Percentiles rank a stretch among this genome's conserved stretches.
phyloP scores from a whole-genome alignment of 768 basidiomycete genomes.

The Hirschioporus abietinus region DNA sequence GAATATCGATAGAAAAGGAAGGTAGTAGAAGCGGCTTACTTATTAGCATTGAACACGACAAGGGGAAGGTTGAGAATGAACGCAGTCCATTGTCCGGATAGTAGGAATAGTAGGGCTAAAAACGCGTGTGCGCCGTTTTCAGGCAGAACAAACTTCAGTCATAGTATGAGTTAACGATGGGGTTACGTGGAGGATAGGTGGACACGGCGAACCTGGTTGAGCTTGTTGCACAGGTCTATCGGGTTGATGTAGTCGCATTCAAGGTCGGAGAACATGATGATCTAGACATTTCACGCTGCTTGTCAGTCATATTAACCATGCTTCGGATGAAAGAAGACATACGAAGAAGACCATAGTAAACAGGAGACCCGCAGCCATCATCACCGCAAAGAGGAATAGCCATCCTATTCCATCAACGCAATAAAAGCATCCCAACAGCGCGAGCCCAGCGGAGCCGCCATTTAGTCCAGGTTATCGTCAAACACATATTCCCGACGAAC shows the following conservation, averaged over 20 bases:
- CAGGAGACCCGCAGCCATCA: slow-evolving; percentile 89
- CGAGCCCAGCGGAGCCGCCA: not conserved
- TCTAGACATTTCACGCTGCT: slow-evolving; percentile 40
- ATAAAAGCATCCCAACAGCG: not conserved
- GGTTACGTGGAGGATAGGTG: slow-evolving; percentile 3
- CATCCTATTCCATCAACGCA: slow-evolving; percentile 52
- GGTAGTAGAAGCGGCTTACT: slow-evolving; percentile 48
- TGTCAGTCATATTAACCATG: not conserved
- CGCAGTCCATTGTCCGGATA: slow-evolving; percentile 93
- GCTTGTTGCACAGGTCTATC: slow-evolving; percentile 99
- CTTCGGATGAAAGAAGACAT: slow-evolving; percentile 29
- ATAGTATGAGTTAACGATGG: not conserved
- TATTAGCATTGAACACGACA: slow-evolving; percentile 87
- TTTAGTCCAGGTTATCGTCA: not conserved
- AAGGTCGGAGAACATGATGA: slow-evolving; percentile 99
- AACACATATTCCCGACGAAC: not conserved
- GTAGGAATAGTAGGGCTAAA: slow-evolving; percentile 85
- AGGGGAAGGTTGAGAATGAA: slow-evolving; percentile 87
- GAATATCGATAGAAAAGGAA: not conserved
- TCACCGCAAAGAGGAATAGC: slow-evolving; percentile 95
- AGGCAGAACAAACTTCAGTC: slow-evolving; percentile 84
- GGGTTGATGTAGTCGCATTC: slow-evolving; percentile 99
- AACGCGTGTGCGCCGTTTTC: slow-evolving; percentile 95
- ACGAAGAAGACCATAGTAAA: slow-evolving; percentile 99
- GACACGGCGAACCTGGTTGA: slow-evolving; percentile 72